Base-by-base conservation (phyloP, 495 filamentous ascomycete genomes). In the Neurospora cerealis region DNA sequence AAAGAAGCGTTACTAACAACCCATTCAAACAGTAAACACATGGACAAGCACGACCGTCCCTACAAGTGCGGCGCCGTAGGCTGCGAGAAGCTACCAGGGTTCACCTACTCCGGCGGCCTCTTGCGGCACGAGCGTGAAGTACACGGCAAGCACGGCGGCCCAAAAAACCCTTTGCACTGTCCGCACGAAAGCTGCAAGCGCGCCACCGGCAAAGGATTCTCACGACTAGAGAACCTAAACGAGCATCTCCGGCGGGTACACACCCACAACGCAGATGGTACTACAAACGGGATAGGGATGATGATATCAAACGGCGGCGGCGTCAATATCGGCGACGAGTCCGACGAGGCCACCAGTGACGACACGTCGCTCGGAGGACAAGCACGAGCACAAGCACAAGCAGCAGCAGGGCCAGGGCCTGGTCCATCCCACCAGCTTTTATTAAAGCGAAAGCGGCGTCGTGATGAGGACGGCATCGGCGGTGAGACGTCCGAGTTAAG, bases 21-120 rank as follows among this genome's bases (percentile, higher is more conserved):
- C 70, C 71, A 54, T 66, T 37, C 77, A 19, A 73, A 44, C 75
- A 95, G 94, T 73, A 95, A 97, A 83, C 95, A 98, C 80, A 96
- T 96, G 93, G 95, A 98, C 84, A 98, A 97, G 82, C 95, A 98
- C 79, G 93, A 95, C 72, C 87, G 95, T 21, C 95, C 95, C 0
- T 97, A 97, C 83, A 91, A 93, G 73, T 98, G 95, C 81, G 81
- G 82, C 34, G 88, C 92, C 36, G 85, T 86, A 19, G 89, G 89
- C 24, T 98, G 95, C 80, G 93, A 94, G 75, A 97, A 97, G 75
- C 87, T 97, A 0, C 91, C 92, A 75, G 95, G 95, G 24, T 97
- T 98, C 83, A 97, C 95, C 17, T 98, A 97, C 80, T 93, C 91
- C 0, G 95, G 95, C 28, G 95, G 95, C 11, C 88, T 98, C 3